phyloP scores from a whole-genome alignment of 208 protist genomes.

The Wallacemonas rigidus region DNA sequence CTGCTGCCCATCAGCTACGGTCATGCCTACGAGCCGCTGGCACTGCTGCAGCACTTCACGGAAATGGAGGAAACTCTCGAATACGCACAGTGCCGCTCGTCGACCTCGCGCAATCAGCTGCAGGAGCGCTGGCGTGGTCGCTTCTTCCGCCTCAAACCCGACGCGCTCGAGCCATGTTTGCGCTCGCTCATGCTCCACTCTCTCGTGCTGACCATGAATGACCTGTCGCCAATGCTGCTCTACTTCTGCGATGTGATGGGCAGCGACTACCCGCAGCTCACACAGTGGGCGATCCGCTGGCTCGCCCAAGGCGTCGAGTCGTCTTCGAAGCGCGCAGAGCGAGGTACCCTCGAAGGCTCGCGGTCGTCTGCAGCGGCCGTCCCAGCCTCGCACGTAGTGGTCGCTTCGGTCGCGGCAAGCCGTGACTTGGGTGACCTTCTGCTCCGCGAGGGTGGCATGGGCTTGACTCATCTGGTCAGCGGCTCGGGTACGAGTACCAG shows the following conservation, averaged over 20 bases:
- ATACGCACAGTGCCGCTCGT: conserved; percentile 57
- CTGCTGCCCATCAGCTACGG: conserved; percentile 86
- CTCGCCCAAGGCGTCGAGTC: conserved; percentile 25
- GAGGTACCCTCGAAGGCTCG: not conserved
- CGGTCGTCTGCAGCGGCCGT: not conserved
- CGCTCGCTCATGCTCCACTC: conserved; percentile 96
- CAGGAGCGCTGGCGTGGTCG: conserved; percentile 78
- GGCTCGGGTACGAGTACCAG: not conserved
- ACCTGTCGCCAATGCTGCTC: conserved; percentile 96
- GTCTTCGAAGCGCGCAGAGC: conserved; percentile 13
- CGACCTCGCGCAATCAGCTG: conserved; percentile 65
- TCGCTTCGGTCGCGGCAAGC: not conserved
- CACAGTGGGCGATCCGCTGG: conserved; percentile 88
- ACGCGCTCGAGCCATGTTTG: conserved; percentile 92
- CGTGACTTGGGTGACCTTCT: not conserved
- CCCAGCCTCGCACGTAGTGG: not conserved
- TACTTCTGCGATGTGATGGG: conserved; percentile 93
- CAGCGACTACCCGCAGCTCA: conserved; percentile 75
- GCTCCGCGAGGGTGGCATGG: not conserved
- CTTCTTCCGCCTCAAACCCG: conserved; percentile 87
- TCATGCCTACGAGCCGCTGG: conserved; percentile 95
- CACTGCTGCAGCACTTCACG: conserved; percentile 97
- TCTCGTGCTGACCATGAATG: conserved; percentile 91
- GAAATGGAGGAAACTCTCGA: conserved; percentile 99
- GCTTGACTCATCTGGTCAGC: not conserved